phyloP scores from a whole-genome alignment of 306 rosid species.

The Mucuna pruriens region DNA sequence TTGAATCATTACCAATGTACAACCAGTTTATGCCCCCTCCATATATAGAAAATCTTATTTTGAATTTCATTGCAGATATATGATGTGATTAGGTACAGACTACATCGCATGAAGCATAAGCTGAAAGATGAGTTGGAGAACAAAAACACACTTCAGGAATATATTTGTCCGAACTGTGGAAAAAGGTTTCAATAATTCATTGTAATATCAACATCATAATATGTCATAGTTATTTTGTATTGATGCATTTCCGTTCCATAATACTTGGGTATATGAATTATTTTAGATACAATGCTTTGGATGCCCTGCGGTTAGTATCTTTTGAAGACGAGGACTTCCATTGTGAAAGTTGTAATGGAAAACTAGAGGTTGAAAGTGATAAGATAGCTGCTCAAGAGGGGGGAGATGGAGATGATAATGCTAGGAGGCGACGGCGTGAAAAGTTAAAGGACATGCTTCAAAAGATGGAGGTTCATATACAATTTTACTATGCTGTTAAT shows the following conservation, averaged over 20 bases:
- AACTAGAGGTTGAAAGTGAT: conserved; percentile 90
- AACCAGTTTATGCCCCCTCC: conserved; percentile 37
- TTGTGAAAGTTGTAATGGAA: conserved; percentile 89
- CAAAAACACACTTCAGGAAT: conserved; percentile 93
- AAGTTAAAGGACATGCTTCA: conserved; percentile 89
- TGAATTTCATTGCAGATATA: conserved; percentile 65
- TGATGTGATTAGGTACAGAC: conserved; percentile 93
- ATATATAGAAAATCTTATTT: conserved; percentile 35
- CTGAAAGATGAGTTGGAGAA: conserved; percentile 97
- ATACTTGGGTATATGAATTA: conserved; percentile 15
- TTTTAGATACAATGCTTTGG: conserved; percentile 88
- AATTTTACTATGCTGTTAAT: conserved; percentile 22
- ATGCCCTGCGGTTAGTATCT: conserved; percentile 84
- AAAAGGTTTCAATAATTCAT: conserved; percentile 65
- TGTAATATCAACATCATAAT: conserved; percentile 7
- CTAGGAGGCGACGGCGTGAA: conserved; percentile 81
- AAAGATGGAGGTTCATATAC: conserved; percentile 73
- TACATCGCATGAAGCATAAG: conserved; percentile 95
- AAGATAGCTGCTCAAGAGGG: conserved; percentile 85
- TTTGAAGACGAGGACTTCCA: conserved; percentile 87
- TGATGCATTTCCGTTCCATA: conserved; percentile 24
- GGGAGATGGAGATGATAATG: conserved; percentile 92
- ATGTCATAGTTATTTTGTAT: conserved; percentile 22
- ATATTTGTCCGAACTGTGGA: conserved; percentile 83
- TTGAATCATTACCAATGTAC: conserved; percentile 15